Evolutionary conservation across 1,139 yeast species (phyloP).

Genomic region (Candida sojae): DNA sequence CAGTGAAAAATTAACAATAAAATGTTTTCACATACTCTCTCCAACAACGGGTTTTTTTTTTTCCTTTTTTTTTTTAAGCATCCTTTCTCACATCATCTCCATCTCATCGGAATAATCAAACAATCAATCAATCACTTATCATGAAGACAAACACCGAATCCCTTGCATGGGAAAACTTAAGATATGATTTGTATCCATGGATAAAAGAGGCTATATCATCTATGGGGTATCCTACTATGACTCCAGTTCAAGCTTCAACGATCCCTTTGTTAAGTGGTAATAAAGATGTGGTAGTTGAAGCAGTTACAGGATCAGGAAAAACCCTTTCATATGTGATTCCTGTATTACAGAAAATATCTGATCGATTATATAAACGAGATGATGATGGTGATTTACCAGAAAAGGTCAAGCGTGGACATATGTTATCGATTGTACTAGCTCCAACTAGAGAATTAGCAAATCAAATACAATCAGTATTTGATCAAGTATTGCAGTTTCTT

Average conservation of each 20-base stretch:
- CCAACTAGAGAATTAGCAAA: conserved; percentile 93
- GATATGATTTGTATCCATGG: conserved; percentile 44
- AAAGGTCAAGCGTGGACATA: conserved; percentile 56
- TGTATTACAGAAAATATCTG: conserved; percentile 62
- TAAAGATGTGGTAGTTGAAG: conserved; percentile 94
- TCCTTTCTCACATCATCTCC: background rate
- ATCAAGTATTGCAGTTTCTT: conserved; percentile 56
- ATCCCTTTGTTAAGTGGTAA: conserved; percentile 85
- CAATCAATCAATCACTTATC: background rate
- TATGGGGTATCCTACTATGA: conserved; percentile 80
- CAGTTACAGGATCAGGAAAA: conserved; percentile 97
- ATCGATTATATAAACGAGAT: conserved; percentile 24
- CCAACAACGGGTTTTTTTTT: conserved; percentile 1
- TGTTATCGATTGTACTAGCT: conserved; percentile 71
- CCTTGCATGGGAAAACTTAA: conserved; percentile 40
- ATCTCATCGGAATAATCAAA: conserved; percentile 9
- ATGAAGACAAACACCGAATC: conserved; percentile 37
- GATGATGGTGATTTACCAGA: conserved; percentile 27
- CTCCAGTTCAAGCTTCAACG: conserved; percentile 97
- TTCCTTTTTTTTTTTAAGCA: conserved; percentile 4
- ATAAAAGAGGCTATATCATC: conserved; percentile 64
- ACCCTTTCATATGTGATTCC: conserved; percentile 89
- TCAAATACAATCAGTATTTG: conserved; percentile 74
- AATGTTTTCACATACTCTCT: background rate
- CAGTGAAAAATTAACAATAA: background rate